Conservation (phyloP, 225 moss, liverwort and hornwort genomes). For the Lunularia cruciata region DNA sequence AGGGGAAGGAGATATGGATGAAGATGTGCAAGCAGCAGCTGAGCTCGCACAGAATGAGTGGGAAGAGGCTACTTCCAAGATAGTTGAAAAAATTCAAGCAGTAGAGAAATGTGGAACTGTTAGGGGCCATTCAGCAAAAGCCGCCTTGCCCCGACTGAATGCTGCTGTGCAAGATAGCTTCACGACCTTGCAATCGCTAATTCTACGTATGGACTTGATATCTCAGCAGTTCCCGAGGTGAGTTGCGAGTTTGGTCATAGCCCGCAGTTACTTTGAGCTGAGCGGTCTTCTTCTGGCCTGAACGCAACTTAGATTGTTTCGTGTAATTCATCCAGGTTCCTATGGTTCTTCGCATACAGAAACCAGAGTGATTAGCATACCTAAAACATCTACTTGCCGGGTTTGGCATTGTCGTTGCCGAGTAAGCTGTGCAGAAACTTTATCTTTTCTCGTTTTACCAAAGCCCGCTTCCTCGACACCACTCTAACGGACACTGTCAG, state of each 20-base stretch:
- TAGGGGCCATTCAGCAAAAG: slow-evolving; percentile 55
- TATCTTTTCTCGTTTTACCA: too few relatives aligned
- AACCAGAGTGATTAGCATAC: neutral
- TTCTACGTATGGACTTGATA: slow-evolving; percentile 63
- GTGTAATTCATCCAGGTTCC: too few relatives aligned
- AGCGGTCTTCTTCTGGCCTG: too few relatives aligned
- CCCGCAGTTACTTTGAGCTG: too few relatives aligned
- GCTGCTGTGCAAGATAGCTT: slow-evolving; percentile 80
- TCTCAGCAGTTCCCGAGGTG: slow-evolving; percentile 74
- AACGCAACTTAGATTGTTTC: too few relatives aligned
- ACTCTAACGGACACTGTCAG: too few relatives aligned
- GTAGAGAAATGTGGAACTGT: slow-evolving; percentile 56
- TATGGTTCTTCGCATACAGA: too few relatives aligned
- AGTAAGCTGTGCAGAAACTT: too few relatives aligned
- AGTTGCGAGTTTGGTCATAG: too few relatives aligned
- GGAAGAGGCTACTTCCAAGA: slow-evolving; percentile 29
- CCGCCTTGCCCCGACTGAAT: slow-evolving; percentile 76
- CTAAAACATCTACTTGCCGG: too few relatives aligned
- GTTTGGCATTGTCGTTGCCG: too few relatives aligned
- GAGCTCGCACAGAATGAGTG: slow-evolving; percentile 65
- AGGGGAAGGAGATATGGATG: slow-evolving; percentile 27
- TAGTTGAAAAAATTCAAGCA: slow-evolving; percentile 52
- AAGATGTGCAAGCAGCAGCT: slow-evolving; percentile 41
- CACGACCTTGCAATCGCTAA: slow-evolving; percentile 61
- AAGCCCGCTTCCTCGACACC: too few relatives aligned